Percentiles rank a stretch among this genome's conserved stretches.
These are phyloP conservation scores for Sarocladium strictum DNA, from an alignment of 2,329 filamentous ascomycete genomes.

Conservation along the genomic window DNA sequence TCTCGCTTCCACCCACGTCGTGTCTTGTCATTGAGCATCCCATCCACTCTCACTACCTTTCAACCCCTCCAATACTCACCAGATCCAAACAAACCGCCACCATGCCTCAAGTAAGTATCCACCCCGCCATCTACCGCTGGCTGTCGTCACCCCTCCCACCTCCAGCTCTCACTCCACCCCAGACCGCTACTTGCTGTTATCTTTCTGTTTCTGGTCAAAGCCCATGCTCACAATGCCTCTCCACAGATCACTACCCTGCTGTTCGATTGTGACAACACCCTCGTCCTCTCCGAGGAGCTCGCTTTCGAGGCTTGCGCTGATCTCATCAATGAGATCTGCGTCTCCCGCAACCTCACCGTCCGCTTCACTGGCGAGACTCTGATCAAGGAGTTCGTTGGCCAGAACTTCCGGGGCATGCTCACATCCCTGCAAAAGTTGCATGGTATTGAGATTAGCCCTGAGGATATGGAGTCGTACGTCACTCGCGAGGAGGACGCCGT, in stretches of 20 bases:
- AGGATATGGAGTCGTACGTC: conserved; percentile 70
- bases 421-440: conserved; percentile 67
- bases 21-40: background rate
- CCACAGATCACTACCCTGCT: conserved; percentile 59
- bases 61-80: background rate
- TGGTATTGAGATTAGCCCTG: conserved; percentile 61
- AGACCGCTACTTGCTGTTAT: background rate
- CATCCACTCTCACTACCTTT: background rate
- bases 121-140: conserved; percentile 6
- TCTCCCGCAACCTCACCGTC: conserved; percentile 53
- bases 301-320: conserved; percentile 89
- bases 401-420: conserved; percentile 94
- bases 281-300: conserved; percentile 84
- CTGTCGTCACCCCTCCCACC: background rate
- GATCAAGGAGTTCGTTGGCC: conserved; percentile 82
- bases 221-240: conserved; percentile 4
- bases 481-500: conserved; percentile 74
- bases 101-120: conserved; percentile 26
- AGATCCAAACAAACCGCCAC: conserved; percentile 18
- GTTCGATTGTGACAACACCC: conserved; percentile 84
- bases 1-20: background rate
- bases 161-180: background rate
- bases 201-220: background rate
- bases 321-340: conserved; percentile 80
- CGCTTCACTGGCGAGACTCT: conserved; percentile 75